Conservation (phyloP, 768 basidiomycete genomes). For the Leccinum variicolor region DNA sequence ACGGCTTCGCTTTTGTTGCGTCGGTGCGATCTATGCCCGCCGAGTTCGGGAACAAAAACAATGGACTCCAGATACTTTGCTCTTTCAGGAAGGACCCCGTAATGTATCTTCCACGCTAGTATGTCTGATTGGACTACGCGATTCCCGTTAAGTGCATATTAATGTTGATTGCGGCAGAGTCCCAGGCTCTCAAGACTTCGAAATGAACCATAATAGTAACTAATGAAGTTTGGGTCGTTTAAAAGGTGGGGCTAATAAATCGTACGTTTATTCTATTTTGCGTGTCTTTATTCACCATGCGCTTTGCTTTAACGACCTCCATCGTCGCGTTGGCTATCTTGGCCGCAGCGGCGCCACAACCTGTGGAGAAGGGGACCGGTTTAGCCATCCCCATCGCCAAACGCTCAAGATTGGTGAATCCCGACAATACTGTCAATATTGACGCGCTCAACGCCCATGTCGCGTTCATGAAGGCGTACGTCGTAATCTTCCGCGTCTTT, state of each 20-base stretch:
- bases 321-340: conserved; percentile 4
- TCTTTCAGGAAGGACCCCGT: not conserved
- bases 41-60: not conserved
- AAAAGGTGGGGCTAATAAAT: not conserved
- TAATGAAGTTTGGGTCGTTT: no score
- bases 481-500: not conserved
- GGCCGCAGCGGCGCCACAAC: conserved; percentile 5
- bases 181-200: not conserved
- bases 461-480: conserved; percentile 7
- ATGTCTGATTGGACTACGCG: not conserved
- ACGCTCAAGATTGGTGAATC: conserved; percentile 2
- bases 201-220: not conserved
- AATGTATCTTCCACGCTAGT: no score
- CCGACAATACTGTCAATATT: conserved; percentile 4
- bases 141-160: not conserved
- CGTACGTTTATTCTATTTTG: not conserved
- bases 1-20: not conserved
- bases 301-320: not conserved
- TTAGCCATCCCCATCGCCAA: conserved; percentile 9
- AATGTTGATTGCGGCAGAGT: not conserved
- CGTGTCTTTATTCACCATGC: not conserved
- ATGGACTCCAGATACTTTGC: not conserved
- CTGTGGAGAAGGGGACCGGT: not conserved
- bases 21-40: not conserved
- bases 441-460: conserved; percentile 6